Conservation (phyloP, 495 filamentous ascomycete genomes). For the Astrocystis sublimbata region DNA sequence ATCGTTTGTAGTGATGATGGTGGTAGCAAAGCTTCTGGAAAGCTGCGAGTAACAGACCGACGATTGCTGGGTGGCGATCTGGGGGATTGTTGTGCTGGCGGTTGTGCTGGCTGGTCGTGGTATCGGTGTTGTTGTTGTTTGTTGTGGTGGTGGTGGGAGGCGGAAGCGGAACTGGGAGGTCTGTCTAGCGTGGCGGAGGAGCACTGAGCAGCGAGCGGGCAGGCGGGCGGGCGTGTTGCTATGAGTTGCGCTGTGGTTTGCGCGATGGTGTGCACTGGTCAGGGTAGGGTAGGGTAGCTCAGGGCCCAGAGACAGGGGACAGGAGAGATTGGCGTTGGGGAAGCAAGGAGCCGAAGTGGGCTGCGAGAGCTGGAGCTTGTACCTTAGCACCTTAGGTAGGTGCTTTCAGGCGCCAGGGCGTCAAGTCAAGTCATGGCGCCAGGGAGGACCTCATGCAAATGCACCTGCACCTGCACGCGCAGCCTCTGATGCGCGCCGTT, state of each 20-base stretch:
- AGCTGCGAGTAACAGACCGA: background rate
- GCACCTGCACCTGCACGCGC: too few species aligned
- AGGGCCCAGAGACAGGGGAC: conserved; percentile 17
- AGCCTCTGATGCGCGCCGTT: conserved; percentile 12
- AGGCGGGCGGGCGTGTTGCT: conserved; percentile 5
- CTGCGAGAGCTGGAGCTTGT: background rate
- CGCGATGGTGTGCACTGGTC: too few species aligned
- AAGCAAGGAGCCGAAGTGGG: conserved; percentile 15
- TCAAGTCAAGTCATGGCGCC: background rate
- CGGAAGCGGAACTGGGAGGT: conserved; percentile 10
- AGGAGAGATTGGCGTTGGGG: conserved; percentile 10
- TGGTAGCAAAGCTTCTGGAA: conserved; percentile 13
- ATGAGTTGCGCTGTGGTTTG: too few species aligned
- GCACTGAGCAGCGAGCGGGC: background rate
- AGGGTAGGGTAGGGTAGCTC: too few species aligned
- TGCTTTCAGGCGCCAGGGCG: too few species aligned
- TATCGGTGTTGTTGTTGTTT: conserved; percentile 8
- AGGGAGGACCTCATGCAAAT: too few species aligned
- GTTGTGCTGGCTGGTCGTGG: background rate
- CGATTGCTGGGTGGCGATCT: background rate
- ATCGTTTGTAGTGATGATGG: background rate
- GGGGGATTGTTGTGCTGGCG: background rate
- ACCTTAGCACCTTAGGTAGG: conserved; percentile 1
- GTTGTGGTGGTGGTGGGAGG: conserved; percentile 8
- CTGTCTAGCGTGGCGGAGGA: conserved; percentile 6